Evolutionary conservation across 2,329 filamentous ascomycete genomes (phyloP), one percentile per base, ranked within the genome.

Genomic region (Microthyrium microscopicum): DNA sequence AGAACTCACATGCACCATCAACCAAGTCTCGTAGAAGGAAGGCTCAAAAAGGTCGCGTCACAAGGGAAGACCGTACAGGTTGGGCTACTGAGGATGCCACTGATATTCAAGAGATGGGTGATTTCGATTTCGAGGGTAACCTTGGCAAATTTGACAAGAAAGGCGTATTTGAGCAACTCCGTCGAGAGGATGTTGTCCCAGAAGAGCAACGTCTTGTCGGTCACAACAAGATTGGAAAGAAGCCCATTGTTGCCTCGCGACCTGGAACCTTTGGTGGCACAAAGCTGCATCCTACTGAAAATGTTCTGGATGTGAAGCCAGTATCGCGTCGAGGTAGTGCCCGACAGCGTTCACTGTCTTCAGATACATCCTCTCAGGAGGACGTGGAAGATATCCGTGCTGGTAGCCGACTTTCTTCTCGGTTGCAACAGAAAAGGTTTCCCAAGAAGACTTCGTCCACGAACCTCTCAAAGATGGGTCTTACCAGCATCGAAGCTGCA

Each of bases 41-140:
- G 21, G 30, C 37, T 1, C 43, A 50, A 29, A 55, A 51, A 15
- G 51, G 53, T 2, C 53, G 54, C 5, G 42, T 57, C 9, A 56
- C 56, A 31, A 51, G 47, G 15, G 53, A 53, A 12, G 46, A 44
- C 35, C 48, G 56, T 17, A 91, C 83, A 50, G 87, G 83, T 3
- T 95, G 87, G 85, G 84, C 82, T 4, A 94, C 87, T 0, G 89
- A 94, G 50, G 87, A 95, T 48, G 85, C 87, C 16, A 94, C 83
- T 0, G 89, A 95, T 50, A 81, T 89, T 16, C 81, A 87, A 55
- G 87, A 91, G 50, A 70, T 89, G 63, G 82, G 80, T 8, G 89
- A 95, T 40, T 95, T 95, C 46, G 87, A 95, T 53, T 95, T 95
- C 47, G 76, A 81, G 45, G 75, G 73, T 35, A 84, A 84, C 42